Conservation (phyloP, 2,329 filamentous ascomycete species). For the Pyrenophora teres region DNA sequence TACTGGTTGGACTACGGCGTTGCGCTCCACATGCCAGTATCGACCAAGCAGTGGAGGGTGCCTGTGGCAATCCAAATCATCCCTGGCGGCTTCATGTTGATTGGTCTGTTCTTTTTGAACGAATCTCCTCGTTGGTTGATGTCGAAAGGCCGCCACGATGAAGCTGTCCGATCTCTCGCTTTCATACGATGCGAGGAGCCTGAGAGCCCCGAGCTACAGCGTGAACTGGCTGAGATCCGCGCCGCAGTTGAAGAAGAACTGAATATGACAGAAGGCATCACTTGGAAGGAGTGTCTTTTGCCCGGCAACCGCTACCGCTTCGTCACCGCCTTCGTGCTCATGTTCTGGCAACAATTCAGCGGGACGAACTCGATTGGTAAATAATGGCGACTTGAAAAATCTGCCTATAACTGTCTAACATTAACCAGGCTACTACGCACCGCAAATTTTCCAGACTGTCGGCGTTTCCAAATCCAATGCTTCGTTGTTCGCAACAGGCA, state of each 20-base stretch:
- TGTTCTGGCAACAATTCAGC: conserved; percentile 77
- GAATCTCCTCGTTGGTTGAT: conserved; percentile 54
- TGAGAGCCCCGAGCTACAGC: conserved; percentile 52
- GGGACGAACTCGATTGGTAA: conserved; percentile 71
- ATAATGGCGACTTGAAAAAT: not conserved
- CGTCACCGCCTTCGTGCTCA: conserved; percentile 73
- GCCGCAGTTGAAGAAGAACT: conserved; percentile 71
- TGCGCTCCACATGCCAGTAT: conserved; percentile 49
- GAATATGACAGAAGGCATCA: conserved; percentile 61
- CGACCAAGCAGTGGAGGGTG: conserved; percentile 54
- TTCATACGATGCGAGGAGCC: conserved; percentile 11
- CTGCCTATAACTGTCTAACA: conserved; percentile 34
- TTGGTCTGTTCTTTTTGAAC: conserved; percentile 51
- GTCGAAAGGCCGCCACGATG: conserved; percentile 47
- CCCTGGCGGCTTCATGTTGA: conserved; percentile 63
- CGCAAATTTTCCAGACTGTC: conserved; percentile 70
- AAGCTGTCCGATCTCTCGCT: conserved; percentile 64
- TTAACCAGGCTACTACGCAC: conserved; percentile 65
- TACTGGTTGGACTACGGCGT: conserved; percentile 53
- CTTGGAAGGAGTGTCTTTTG: conserved; percentile 54
- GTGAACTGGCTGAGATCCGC: conserved; percentile 66
- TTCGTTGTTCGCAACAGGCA: conserved; percentile 31
- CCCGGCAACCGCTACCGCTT: conserved; percentile 64
- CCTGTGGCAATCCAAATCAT: conserved; percentile 69
- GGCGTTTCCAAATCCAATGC: conserved; percentile 57